Conservation (phyloP, 371 early-diverging fungal species). For the Saksenaea oblongispora region DNA sequence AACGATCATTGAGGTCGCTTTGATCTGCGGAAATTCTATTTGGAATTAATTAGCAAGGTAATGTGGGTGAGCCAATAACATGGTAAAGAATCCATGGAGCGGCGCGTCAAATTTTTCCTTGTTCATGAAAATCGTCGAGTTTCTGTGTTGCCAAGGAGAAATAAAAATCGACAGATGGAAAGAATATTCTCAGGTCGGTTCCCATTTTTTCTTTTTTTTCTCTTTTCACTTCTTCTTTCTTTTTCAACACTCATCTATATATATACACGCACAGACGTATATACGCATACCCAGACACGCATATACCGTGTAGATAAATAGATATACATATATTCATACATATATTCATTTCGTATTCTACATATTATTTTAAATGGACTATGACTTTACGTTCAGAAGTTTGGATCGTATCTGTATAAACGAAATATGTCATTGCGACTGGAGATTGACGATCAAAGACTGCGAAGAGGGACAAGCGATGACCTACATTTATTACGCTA, state of each 20-base stretch:
- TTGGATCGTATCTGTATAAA: conserved; percentile 4
- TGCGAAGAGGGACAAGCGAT: conserved; percentile 27
- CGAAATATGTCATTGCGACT: conserved; percentile 39
- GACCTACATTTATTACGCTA: conserved; percentile 4
- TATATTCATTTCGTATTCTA: neutral
- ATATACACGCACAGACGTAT: neutral
- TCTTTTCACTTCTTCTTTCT: neutral
- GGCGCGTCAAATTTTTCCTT: neutral
- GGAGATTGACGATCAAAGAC: conserved; percentile 29
- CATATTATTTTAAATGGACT: neutral
- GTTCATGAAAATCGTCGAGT: neutral
- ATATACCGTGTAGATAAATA: neutral
- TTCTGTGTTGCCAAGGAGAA: neutral
- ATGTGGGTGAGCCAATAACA: neutral
- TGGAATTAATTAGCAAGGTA: neutral
- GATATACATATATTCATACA: neutral
- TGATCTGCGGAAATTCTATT: neutral
- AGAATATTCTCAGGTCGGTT: neutral
- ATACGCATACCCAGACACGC: neutral
- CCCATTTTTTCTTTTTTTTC: neutral
- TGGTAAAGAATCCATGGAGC: neutral
- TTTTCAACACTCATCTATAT: neutral
- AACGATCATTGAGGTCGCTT: neutral
- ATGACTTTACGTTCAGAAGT: neutral
- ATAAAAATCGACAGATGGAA: neutral